phyloP scores from a whole-genome alignment of 768 basidiomycete genomes.

The Lyophyllum shimeji region DNA sequence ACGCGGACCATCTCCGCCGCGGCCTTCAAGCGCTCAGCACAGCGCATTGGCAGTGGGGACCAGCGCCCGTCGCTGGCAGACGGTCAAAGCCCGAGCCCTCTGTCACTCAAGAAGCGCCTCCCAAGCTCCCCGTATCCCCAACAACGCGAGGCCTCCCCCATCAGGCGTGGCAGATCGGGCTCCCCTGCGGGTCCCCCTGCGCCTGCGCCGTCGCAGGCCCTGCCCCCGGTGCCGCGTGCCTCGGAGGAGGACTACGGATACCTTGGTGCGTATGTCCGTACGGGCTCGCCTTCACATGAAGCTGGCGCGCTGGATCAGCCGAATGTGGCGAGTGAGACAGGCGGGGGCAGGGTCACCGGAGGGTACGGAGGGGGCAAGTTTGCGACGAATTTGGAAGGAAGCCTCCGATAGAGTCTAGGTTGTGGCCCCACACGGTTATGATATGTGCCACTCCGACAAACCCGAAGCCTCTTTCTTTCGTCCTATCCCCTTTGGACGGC shows the following conservation, averaged over 20 bases:
- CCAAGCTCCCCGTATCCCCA: conserved; percentile 44
- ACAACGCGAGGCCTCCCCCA: conserved; percentile 18
- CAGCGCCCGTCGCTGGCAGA: conserved; percentile 34
- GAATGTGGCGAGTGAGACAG: conserved; percentile 3
- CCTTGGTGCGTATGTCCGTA: conserved; percentile 50
- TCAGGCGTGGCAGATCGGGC: conserved; percentile 9
- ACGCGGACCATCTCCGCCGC: conserved; percentile 72
- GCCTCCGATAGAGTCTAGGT: conserved; percentile 1
- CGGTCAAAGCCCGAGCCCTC: conserved; percentile 32
- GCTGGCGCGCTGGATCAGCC: conserved; percentile 9
- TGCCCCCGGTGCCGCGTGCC: conserved; percentile 13
- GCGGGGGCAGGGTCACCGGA: conserved; percentile 6
- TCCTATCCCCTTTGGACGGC: neutral
- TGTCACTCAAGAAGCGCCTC: conserved; percentile 49
- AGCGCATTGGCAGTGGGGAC: conserved; percentile 27
- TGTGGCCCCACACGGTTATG: neutral
- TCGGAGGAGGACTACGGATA: conserved; percentile 55
- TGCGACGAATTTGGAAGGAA: conserved; percentile 44
- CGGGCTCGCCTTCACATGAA: conserved; percentile 4
- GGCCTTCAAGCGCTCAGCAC: conserved; percentile 61
- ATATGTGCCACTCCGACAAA: neutral
- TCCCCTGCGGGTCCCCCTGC: conserved; percentile 15
- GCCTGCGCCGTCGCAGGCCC: conserved; percentile 14
- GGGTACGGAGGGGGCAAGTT: conserved; percentile 44
- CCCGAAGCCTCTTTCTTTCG: neutral